Evolutionary conservation across 1,139 yeast species (phyloP).

Genomic region (Hanseniaspora sp.): DNA sequence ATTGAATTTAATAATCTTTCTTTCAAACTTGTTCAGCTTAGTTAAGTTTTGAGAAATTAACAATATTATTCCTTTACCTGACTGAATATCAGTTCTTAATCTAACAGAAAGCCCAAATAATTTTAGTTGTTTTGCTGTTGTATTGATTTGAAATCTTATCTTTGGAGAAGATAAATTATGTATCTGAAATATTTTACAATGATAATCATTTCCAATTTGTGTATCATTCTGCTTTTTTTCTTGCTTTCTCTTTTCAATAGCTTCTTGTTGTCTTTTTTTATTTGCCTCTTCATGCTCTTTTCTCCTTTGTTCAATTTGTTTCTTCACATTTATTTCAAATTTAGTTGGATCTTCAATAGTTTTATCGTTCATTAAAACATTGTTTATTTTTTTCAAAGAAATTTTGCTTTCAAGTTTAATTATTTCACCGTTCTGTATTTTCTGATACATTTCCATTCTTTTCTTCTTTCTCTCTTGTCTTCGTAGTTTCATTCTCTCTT

Average conservation of each 20-base stretch:
- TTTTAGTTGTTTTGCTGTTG: constrained; percentile 63
- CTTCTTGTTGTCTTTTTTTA: constrained; percentile 37
- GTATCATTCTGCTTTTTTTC: neutral
- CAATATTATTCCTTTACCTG: constrained; percentile 43
- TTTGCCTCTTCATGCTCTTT: constrained; percentile 53
- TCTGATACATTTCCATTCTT: constrained; percentile 63
- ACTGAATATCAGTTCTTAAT: constrained; percentile 24
- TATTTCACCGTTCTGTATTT: constrained; percentile 72
- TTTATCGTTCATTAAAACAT: constrained; percentile 64
- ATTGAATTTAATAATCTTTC: constrained; percentile 37
- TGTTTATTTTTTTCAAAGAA: constrained; percentile 50
- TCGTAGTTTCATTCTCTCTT: constrained; percentile 64
- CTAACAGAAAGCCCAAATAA: constrained; percentile 49
- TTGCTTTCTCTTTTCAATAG: constrained; percentile 18
- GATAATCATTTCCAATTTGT: constrained; percentile 37
- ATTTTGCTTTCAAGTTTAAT: constrained; percentile 64
- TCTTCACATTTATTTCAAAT: constrained; percentile 60
- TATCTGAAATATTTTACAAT: constrained; percentile 53
- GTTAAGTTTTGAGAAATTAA: constrained; percentile 53
- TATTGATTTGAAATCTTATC: constrained; percentile 61
- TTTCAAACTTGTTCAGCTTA: constrained; percentile 41
- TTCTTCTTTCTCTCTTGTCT: constrained; percentile 55
- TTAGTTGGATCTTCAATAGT: constrained; percentile 82
- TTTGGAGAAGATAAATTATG: constrained; percentile 48
- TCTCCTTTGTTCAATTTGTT: constrained; percentile 56